A percentile compares a stretch with the other conserved stretches of the same genome.
These are phyloP conservation scores for Naegleria gruberi DNA, from an alignment of 208 protist species.

Conservation along the genomic window DNA sequence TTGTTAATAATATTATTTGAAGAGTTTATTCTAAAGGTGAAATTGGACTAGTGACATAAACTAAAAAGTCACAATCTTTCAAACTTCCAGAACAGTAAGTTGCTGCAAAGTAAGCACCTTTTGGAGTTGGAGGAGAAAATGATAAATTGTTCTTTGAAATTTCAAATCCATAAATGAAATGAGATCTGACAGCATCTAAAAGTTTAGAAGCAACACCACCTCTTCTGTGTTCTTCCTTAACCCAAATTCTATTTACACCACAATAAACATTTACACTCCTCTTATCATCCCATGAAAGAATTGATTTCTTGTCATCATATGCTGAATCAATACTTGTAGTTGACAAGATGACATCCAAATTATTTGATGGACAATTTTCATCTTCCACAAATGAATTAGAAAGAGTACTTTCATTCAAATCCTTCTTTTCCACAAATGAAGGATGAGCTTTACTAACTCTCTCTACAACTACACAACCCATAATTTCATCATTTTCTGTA, in stretches of 20 bases:
- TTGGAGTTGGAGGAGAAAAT: background rate
- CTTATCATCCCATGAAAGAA: background rate
- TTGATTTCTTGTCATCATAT: background rate
- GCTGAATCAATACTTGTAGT: background rate
- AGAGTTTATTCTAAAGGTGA: background rate
- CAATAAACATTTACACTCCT: background rate
- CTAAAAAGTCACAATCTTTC: background rate
- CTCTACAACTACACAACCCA: background rate
- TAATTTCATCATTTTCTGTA: background rate
- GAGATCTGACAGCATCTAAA: background rate
- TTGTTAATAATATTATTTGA: too few species aligned
- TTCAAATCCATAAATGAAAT: background rate
- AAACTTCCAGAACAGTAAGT: background rate
- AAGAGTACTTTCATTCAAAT: background rate
- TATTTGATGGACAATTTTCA: background rate
- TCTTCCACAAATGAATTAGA: background rate
- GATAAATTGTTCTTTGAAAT: background rate
- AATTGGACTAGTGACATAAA: background rate
- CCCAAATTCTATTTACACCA: conserved; percentile 6
- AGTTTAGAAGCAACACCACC: background rate
- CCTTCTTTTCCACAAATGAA: background rate
- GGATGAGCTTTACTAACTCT: background rate
- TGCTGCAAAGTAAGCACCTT: background rate
- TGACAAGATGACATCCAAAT: background rate
- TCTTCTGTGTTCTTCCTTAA: background rate